phyloP scores from a whole-genome alignment of 805 yeast genomes.

The Metschnikowia matae region DNA sequence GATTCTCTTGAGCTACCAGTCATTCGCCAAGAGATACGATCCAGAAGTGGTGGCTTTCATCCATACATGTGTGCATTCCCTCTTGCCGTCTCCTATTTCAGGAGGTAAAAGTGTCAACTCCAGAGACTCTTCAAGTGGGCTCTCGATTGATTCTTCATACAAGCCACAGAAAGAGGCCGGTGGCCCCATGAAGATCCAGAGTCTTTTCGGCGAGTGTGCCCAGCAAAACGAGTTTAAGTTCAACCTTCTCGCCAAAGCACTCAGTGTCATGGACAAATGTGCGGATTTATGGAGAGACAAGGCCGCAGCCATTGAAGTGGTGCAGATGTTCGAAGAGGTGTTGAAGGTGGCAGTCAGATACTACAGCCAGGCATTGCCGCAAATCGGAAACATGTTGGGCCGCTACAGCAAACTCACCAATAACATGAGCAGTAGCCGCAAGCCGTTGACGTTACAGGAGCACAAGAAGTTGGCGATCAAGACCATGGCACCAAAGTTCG shows the following conservation, averaged over 20 bases:
- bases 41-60: constrained; percentile 73
- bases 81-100: constrained; percentile 30
- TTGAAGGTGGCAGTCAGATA: constrained; percentile 37
- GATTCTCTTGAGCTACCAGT: constrained; percentile 65
- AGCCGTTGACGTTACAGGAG: constrained; percentile 74
- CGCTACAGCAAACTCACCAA: constrained; percentile 45
- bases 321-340: constrained; percentile 43
- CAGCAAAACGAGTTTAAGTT: constrained; percentile 20
- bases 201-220: constrained; percentile 10
- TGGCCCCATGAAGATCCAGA: constrained; percentile 10
- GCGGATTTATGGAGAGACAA: constrained; percentile 56
- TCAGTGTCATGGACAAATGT: constrained; percentile 29
- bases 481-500: constrained; percentile 84
- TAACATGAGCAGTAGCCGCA: constrained; percentile 26
- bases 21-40: constrained; percentile 69
- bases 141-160: constrained; percentile 17
- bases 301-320: constrained; percentile 56
- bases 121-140: neutral
- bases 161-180: constrained; percentile 11
- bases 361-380: constrained; percentile 29
- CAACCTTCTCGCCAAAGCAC: constrained; percentile 30
- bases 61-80: constrained; percentile 45
- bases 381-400: constrained; percentile 31
- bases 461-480: constrained; percentile 84
- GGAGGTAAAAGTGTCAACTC: no score